Conservation (phyloP, 2,329 filamentous ascomycete species). For the Scolecobasidium constrictum region DNA sequence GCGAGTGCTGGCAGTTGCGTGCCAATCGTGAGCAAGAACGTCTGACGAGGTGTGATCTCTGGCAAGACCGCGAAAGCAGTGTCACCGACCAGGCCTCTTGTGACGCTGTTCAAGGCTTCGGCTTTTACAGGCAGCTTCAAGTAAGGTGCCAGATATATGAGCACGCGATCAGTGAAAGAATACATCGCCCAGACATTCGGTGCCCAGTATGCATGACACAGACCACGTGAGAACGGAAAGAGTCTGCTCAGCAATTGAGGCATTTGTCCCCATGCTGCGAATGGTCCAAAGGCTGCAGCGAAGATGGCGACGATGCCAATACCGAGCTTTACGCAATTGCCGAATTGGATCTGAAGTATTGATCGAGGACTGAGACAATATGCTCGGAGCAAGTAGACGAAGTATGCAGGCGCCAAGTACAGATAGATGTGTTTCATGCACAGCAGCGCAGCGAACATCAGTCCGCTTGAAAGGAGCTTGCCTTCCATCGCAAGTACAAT, state of each 20-base stretch:
- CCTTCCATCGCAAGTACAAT: constrained; percentile 69
- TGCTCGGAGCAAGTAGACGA: constrained; percentile 77
- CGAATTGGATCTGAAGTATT: constrained; percentile 62
- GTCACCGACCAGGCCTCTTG: constrained; percentile 84
- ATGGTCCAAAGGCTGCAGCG: constrained; percentile 78
- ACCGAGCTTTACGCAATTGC: constrained; percentile 77
- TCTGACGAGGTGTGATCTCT: constrained; percentile 67
- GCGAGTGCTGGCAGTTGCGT: constrained; percentile 63
- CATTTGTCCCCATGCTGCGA: constrained; percentile 69
- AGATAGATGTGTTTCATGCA: constrained; percentile 98
- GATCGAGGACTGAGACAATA: constrained; percentile 78
- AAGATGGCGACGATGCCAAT: constrained; percentile 61
- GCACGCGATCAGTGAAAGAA: constrained; percentile 72
- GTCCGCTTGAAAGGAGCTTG: constrained; percentile 64
- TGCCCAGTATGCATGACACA: constrained; percentile 98
- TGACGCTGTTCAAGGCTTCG: constrained; percentile 76
- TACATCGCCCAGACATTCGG: constrained; percentile 97
- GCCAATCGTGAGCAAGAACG: constrained; percentile 71
- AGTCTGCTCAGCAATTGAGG: constrained; percentile 73
- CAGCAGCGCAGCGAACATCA: constrained; percentile 73
- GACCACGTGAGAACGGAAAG: constrained; percentile 85
- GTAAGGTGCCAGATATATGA: constrained; percentile 79
- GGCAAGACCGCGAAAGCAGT: constrained; percentile 89
- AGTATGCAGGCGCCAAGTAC: constrained; percentile 91
- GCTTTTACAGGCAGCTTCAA: constrained; percentile 63